A percentile compares a stretch with the other conserved stretches of the same genome.
Conservation (phyloP, 306 rosid genomes). For the Corylus avellana region DNA sequence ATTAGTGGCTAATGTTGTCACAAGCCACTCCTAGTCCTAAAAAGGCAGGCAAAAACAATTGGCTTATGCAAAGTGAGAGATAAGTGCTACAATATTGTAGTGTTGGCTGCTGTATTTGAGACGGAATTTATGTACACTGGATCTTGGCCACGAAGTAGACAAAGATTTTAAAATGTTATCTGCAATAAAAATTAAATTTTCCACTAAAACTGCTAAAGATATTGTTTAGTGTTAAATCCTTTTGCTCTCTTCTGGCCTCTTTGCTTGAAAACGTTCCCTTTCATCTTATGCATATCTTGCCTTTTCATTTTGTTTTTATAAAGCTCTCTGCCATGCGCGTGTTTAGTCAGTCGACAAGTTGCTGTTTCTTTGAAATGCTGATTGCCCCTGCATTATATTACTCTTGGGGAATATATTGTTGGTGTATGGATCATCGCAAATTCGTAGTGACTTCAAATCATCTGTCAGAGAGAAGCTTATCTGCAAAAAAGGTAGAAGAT, state of each 20-base stretch:
- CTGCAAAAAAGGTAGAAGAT: too few species aligned
- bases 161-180: conserved; percentile 28
- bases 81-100: conserved; percentile 30
- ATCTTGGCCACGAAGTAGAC: conserved; percentile 23
- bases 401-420: background rate
- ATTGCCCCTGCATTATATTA: conserved; percentile 13
- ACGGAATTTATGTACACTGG: conserved; percentile 37
- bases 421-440: too few species aligned
- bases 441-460: too few species aligned
- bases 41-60: conserved; percentile 28
- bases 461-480: too few species aligned
- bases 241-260: conserved; percentile 16
- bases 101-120: conserved; percentile 29
- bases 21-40: conserved; percentile 22
- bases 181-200: conserved; percentile 25
- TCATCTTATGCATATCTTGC: background rate
- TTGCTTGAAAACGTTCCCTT: conserved; percentile 20
- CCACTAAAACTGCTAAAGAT: conserved; percentile 27
- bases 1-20: conserved; percentile 28
- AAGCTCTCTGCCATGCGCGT: conserved; percentile 27
- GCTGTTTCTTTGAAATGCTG: conserved; percentile 20
- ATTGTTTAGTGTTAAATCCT: conserved; percentile 20
- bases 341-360: background rate
- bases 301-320: conserved; percentile 21
- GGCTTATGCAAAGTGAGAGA: conserved; percentile 39